Base-by-base conservation (phyloP, 805 yeast genomes). In the Zygosaccharomyces gambellarensis region DNA sequence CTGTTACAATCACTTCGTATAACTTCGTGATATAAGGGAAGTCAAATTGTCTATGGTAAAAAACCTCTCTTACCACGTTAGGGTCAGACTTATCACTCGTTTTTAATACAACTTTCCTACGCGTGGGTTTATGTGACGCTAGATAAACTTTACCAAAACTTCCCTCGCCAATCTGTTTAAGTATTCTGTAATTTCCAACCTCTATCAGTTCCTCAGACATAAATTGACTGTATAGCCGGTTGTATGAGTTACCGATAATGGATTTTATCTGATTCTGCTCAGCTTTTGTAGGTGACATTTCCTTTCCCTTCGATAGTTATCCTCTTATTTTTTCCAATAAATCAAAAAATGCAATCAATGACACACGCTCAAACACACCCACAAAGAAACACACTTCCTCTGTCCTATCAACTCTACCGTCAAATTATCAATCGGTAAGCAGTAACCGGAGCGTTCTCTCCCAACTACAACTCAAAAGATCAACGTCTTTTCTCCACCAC, bases 61-160 rank as follows among this genome's bases (percentile, higher is more conserved):
- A 89, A 28, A 88, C 88, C 60, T 92, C 99, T 48, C 97, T 72
- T 34, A 90, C 95, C 21, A 92, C 76, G 60, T 90, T 89, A 29
- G 95, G 90, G 62, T 88, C 95, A 42, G 78, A 79, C 50, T 83
- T 81, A 11, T 74, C 71, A 7, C 95, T 92, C 38, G 89, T 85
- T 60, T 92, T 92, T 53, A 94, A 68, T 14, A 94, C 98, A 2
- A 92, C 87, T 62, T 79, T 83, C n/a, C 81, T 74, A 47, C 82
- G 81, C 9, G 96, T 78, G 41, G 90, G 73, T 45, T 77, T 76
- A 61, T 92, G 98, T 32, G 74, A 73, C 1, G 97, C 98, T 28
- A 92, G 70, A 64, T 85, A 94, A 1, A 90, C 96, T 61, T 86
- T 87, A 7, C 98, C 97, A 74, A 90, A 92, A 2, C 95, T 78